Evolutionary conservation across 176 grass and related monocot genomes (phyloP).

Genomic region (Thinopyrum elongatum): DNA sequence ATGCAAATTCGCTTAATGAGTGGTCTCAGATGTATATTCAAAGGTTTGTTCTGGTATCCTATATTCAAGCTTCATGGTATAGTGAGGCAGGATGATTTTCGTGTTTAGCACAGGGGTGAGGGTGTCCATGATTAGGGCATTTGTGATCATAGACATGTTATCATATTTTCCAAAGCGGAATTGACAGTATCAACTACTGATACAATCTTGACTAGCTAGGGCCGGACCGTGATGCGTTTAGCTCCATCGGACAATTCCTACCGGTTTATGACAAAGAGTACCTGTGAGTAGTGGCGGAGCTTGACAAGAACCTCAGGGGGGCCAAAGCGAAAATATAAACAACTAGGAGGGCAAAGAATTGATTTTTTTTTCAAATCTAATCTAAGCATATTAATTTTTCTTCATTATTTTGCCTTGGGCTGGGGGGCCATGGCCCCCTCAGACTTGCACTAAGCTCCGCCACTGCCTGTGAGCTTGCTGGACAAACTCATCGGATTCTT

Average conservation of each 20-base stretch:
- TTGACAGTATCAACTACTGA: background rate
- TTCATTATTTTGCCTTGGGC: too few relatives aligned
- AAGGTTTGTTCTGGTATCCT: background rate
- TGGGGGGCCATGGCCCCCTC: too few relatives aligned
- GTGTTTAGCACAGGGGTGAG: background rate
- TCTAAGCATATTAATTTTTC: too few relatives aligned
- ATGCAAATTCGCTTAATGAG: background rate
- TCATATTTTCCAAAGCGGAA: background rate
- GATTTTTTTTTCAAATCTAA: too few relatives aligned
- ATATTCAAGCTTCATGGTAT: background rate
- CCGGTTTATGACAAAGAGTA: background rate
- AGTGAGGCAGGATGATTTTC: background rate
- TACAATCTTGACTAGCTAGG: background rate
- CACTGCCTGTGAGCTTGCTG: background rate
- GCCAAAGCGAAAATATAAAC: too few relatives aligned
- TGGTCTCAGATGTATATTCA: background rate
- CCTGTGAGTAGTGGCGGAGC: too few relatives aligned
- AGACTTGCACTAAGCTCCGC: too few relatives aligned
- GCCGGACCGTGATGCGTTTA: background rate
- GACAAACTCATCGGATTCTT: constrained; percentile 6
- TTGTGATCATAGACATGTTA: background rate
- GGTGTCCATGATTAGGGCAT: background rate
- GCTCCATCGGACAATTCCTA: background rate
- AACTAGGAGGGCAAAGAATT: too few relatives aligned
- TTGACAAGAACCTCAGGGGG: too few relatives aligned